Conservation (phyloP, 1,284 basidiomycete genomes). For the Rhodotorula sp. region DNA sequence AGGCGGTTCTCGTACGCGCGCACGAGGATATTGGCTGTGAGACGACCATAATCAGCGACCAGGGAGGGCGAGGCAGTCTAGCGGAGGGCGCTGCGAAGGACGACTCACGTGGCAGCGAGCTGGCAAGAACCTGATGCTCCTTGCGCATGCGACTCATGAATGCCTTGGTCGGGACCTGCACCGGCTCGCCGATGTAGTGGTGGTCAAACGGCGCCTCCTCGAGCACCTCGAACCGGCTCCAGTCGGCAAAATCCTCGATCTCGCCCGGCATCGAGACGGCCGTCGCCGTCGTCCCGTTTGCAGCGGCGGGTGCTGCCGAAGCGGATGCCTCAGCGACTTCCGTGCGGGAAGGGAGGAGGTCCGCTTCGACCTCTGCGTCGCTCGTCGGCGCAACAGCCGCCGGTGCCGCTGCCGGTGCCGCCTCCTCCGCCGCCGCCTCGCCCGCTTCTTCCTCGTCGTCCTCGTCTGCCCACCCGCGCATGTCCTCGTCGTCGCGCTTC, state of each 20-base stretch:
- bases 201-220: conserved; percentile 77
- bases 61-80: rapidly evolving
- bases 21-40: conserved; percentile 56
- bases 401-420: background rate
- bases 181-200: conserved; percentile 63
- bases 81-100: background rate
- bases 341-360: conserved; percentile 13
- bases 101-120: conserved; percentile 72
- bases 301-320: background rate
- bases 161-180: conserved; percentile 61
- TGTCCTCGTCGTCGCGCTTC: conserved; percentile 27
- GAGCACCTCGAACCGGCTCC: conserved; percentile 76
- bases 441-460: conserved; percentile 34
- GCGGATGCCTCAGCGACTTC: background rate
- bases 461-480: conserved; percentile 28
- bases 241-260: conserved; percentile 52
- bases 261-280: conserved; percentile 45
- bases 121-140: conserved; percentile 78
- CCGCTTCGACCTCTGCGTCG: conserved; percentile 10
- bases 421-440: conserved; percentile 37
- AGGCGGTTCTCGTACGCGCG: conserved; percentile 67
- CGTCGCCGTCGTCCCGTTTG: background rate
- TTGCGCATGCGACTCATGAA: conserved; percentile 74
- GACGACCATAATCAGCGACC: background rate
- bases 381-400: conserved; percentile 39